A percentile compares a stretch with the other conserved stretches of the same genome.
Evolutionary conservation across 805 yeast species (phyloP).

Genomic region (Candida germanica): DNA sequence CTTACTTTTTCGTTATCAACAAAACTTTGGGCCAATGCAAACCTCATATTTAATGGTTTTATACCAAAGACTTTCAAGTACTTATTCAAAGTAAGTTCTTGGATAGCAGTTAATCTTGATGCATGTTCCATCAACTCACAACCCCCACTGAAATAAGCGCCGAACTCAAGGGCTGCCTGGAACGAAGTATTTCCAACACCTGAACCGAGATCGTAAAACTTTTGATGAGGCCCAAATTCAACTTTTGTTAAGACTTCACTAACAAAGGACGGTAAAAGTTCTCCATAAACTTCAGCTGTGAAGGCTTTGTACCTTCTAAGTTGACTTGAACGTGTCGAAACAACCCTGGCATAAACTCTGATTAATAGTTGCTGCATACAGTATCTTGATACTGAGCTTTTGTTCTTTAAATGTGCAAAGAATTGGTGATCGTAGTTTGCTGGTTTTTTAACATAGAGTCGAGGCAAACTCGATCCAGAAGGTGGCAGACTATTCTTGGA

Average conservation of each 20-base stretch:
- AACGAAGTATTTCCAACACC: slow-evolving; percentile 92
- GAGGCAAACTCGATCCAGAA: not conserved
- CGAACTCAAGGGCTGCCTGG: slow-evolving; percentile 85
- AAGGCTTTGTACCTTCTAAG: slow-evolving; percentile 77
- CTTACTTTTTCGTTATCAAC: slow-evolving; percentile 59
- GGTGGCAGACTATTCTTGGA: not conserved
- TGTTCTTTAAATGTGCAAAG: slow-evolving; percentile 18
- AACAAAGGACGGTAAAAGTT: slow-evolving; percentile 74
- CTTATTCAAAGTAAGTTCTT: slow-evolving; percentile 52
- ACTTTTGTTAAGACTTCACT: slow-evolving; percentile 62
- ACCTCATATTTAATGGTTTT: slow-evolving; percentile 49
- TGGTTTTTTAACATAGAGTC: slow-evolving; percentile 16
- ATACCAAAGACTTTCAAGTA: slow-evolving; percentile 67
- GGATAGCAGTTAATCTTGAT: slow-evolving; percentile 60
- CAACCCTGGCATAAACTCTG: slow-evolving; percentile 72
- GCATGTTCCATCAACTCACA: slow-evolving; percentile 89
- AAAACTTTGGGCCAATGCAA: slow-evolving; percentile 69
- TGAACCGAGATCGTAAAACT: slow-evolving; percentile 86
- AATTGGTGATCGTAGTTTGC: slow-evolving; percentile 19
- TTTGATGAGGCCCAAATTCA: slow-evolving; percentile 47
- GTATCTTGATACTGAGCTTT: slow-evolving; percentile 26
- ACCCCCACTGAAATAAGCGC: slow-evolving; percentile 75
- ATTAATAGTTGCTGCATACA: slow-evolving; percentile 67
- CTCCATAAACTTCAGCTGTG: slow-evolving; percentile 90
- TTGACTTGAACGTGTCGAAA: slow-evolving; percentile 66